Evolutionary conservation across 805 yeast genomes (phyloP).

Genomic region (Schwanniomyces vanrijiae): DNA sequence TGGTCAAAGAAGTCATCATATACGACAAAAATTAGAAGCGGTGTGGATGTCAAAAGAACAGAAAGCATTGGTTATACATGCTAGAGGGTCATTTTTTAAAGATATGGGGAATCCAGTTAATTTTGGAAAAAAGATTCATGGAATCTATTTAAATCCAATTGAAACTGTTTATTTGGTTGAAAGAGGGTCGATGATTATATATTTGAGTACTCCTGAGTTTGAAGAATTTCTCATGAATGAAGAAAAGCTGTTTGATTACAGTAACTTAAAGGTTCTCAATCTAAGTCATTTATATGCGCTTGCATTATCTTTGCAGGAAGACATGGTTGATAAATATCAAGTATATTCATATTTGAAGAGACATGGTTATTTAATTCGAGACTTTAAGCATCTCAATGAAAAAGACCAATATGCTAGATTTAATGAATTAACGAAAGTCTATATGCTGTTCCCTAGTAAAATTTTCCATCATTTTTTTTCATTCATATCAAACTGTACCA

Average conservation of each 20-base stretch:
- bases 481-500: not conserved
- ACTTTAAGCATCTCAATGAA: slow-evolving; percentile 12
- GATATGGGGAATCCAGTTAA: slow-evolving; percentile 63
- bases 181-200: slow-evolving; percentile 56
- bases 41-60: slow-evolving; percentile 38
- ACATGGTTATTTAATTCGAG: slow-evolving; percentile 68
- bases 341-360: slow-evolving; percentile 76
- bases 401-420: slow-evolving; percentile 4
- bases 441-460: not conserved
- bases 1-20: slow-evolving; percentile 46
- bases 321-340: slow-evolving; percentile 53
- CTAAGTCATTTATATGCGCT: slow-evolving; percentile 64
- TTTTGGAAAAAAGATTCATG: slow-evolving; percentile 16
- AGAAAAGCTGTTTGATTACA: slow-evolving; percentile 22
- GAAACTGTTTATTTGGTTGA: slow-evolving; percentile 80
- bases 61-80: slow-evolving; percentile 37
- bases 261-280: slow-evolving; percentile 41
- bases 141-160: slow-evolving; percentile 55
- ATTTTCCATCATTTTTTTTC: not conserved
- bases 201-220: slow-evolving; percentile 21
- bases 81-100: slow-evolving; percentile 71
- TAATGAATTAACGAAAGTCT: not conserved
- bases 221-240: slow-evolving; percentile 17
- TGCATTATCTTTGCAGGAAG: slow-evolving; percentile 36
- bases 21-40: slow-evolving; percentile 53